Conservation (phyloP, 23 red algal genomes). For the Gracilaria domingensis region DNA sequence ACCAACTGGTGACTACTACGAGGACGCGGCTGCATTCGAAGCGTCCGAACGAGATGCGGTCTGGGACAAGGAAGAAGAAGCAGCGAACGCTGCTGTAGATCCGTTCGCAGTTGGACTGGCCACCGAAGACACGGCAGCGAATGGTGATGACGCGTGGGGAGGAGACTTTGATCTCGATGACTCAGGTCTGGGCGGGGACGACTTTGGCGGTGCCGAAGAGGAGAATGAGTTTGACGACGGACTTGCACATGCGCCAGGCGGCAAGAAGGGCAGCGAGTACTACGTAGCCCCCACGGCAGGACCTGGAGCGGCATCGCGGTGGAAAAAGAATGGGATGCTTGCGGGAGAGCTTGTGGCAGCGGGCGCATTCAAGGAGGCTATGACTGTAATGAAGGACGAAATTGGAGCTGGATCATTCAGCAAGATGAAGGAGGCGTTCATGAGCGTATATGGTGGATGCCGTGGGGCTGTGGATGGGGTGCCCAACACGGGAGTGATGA, state of each 20-base stretch:
- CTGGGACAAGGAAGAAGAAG: conserved; percentile 67
- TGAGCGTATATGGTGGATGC: conserved; percentile 66
- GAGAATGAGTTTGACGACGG: conserved; percentile 56
- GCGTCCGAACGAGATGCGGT: conserved; percentile 74
- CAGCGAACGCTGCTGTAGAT: conserved; percentile 59
- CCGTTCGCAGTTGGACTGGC: conserved; percentile 79
- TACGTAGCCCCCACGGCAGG: conserved; percentile 82
- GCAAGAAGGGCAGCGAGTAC: conserved; percentile 56
- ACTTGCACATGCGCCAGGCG: not conserved
- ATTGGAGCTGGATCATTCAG: conserved; percentile 66
- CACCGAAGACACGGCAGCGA: conserved; percentile 49
- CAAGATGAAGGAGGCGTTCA: conserved; percentile 75
- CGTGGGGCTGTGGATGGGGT: conserved; percentile 64
- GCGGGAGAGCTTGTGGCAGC: conserved; percentile 89
- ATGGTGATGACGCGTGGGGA: conserved; percentile 80
- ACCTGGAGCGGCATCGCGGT: conserved; percentile 46
- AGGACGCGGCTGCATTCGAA: conserved; percentile 90
- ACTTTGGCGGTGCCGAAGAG: conserved; percentile 19
- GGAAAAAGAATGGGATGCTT: conserved; percentile 60
- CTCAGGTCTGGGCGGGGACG: conserved; percentile 34
- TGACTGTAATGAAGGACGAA: conserved; percentile 74
- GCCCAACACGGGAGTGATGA: conserved; percentile 41
- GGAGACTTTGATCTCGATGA: conserved; percentile 84
- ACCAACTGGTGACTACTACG: conserved; percentile 91
- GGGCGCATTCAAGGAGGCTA: conserved; percentile 85